These are phyloP conservation scores for Silybum marianum DNA, from an alignment of 129 eudicot genomes.

Conservation along the genomic window DNA sequence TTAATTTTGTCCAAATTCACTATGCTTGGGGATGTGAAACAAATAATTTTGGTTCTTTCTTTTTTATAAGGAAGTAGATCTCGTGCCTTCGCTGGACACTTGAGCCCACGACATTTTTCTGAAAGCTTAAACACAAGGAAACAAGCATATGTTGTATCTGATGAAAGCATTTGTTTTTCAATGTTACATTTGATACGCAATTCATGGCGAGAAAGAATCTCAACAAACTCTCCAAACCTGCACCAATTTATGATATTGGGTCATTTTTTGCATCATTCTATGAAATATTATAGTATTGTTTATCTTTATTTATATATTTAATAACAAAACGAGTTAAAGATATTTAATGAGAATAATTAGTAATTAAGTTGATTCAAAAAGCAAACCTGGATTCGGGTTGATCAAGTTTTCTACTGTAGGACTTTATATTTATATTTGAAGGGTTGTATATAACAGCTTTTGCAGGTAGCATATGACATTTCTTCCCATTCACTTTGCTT, in stretches of 20 bases:
- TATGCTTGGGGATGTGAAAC: conserved; percentile 9
- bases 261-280: background rate
- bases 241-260: background rate
- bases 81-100: conserved; percentile 33
- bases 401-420: background rate
- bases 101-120: conserved; percentile 17
- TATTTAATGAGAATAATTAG: background rate
- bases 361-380: background rate
- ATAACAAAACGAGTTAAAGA: background rate
- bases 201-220: conserved; percentile 29
- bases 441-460: conserved; percentile 14
- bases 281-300: background rate
- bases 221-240: conserved; percentile 12
- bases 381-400: conserved; percentile 20
- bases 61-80: conserved; percentile 20
- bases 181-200: conserved; percentile 23
- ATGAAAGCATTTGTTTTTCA: conserved; percentile 23
- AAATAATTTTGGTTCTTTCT: conserved; percentile 29
- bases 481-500: conserved; percentile 26
- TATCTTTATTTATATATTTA: background rate
- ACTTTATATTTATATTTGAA: conserved; percentile 22
- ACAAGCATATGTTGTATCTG: conserved; percentile 26
- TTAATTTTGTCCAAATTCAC: conserved; percentile 28
- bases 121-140: conserved; percentile 36
- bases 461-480: conserved; percentile 29